Evolutionary conservation across 2,329 filamentous ascomycete genomes (phyloP).

Genomic region (Thermoascus crustaceus): DNA sequence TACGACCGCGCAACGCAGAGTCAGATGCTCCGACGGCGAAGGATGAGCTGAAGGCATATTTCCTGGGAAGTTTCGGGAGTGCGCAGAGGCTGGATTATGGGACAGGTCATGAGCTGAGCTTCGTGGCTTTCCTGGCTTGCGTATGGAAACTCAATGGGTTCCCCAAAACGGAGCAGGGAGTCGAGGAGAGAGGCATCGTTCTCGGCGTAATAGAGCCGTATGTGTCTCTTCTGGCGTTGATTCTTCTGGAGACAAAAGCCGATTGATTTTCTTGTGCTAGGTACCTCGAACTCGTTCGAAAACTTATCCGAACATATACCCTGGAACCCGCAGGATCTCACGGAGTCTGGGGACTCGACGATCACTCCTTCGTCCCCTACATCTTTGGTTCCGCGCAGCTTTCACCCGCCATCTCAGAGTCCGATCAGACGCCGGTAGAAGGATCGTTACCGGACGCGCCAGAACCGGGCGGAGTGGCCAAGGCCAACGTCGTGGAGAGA

Average conservation of each 20-base stretch:
- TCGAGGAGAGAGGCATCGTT: conserved; percentile 68
- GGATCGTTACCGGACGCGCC: conserved; percentile 68
- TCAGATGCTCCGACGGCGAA: conserved; percentile 40
- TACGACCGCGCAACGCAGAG: conserved; percentile 23
- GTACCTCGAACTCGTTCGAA: conserved; percentile 72
- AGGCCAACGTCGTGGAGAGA: conserved; percentile 54
- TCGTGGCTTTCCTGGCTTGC: conserved; percentile 80
- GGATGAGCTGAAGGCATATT: conserved; percentile 67
- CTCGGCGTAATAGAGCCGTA: conserved; percentile 75
- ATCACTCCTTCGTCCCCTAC: conserved; percentile 89
- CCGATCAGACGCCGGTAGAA: conserved; percentile 62
- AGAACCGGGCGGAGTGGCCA: conserved; percentile 61
- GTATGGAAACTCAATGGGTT: conserved; percentile 89
- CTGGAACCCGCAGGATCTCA: conserved; percentile 93
- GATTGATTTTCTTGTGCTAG: conserved; percentile 33
- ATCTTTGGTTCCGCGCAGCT: conserved; percentile 92
- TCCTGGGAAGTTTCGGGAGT: conserved; percentile 81
- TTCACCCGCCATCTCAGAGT: conserved; percentile 61
- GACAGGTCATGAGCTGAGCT: conserved; percentile 91
- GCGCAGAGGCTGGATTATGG: conserved; percentile 87
- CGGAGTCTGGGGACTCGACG: conserved; percentile 97
- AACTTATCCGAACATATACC: conserved; percentile 80
- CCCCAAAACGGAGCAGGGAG: conserved; percentile 44
- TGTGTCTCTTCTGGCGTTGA: conserved; percentile 28
- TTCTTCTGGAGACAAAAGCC: not conserved